Conservation (phyloP, 176 grass and related monocot species). For the Hordeum vulgare region MorexV3_pseudomolecules_assembly NC_058522.1:12274017-12274516, state of each 20-base stretch:
- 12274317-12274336: conserved; percentile 97
- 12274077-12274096: conserved; percentile 94
- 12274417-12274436: conserved; percentile 83
- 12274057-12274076: conserved; percentile 89
- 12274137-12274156: conserved; percentile 96
- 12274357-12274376: conserved; percentile 82
- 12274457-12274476: conserved; percentile 89
- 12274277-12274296: conserved; percentile 86
- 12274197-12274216: conserved; percentile 86
- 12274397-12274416: conserved; percentile 79
- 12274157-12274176: conserved; percentile 68
- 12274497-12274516: conserved; percentile 92
- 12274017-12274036: conserved; percentile 90
- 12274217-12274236: conserved; percentile 51
- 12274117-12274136: conserved; percentile 88
- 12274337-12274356: conserved; percentile 99
- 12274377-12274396: conserved; percentile 87
- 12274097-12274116: conserved; percentile 94
- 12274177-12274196: conserved; percentile 73
- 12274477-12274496: conserved; percentile 83
- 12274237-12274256: conserved; percentile 62
- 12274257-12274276: conserved; percentile 77
- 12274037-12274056: conserved; percentile 79
- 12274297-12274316: conserved; percentile 71
- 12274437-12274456: conserved; percentile 88